phyloP scores from a whole-genome alignment of 2,329 filamentous ascomycete species.

The Colletotrichum trifolii region DNA sequence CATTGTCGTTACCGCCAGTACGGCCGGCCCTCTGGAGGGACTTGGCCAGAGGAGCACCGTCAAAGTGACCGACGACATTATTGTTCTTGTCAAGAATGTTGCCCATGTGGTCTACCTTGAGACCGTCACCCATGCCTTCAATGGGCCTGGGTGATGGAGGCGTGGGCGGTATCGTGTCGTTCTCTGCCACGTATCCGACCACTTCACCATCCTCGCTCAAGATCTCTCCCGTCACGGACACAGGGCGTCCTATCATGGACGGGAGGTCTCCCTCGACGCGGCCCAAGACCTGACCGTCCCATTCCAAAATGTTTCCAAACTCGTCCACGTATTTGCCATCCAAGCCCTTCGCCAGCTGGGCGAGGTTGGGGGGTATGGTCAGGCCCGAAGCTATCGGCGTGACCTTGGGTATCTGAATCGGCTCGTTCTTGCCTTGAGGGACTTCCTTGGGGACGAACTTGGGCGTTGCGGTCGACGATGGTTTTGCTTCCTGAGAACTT shows the following conservation, averaged over 20 bases:
- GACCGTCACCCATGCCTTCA: conserved; percentile 49
- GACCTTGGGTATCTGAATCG: conserved; percentile 54
- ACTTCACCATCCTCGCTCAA: conserved; percentile 55
- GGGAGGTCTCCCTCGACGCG: conserved; percentile 65
- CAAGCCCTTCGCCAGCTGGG: conserved; percentile 53
- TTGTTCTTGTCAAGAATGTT: conserved; percentile 59
- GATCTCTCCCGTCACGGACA: conserved; percentile 59
- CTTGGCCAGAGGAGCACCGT: conserved; percentile 47
- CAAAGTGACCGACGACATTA: conserved; percentile 60
- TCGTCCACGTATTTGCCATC: conserved; percentile 63
- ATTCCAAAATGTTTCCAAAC: conserved; percentile 64
- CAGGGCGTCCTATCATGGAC: conserved; percentile 62
- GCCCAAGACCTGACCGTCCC: conserved; percentile 61
- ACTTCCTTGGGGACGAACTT: conserved; percentile 5
- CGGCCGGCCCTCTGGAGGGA: conserved; percentile 54
- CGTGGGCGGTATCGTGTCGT: conserved; percentile 46
- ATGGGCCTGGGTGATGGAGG: conserved; percentile 43
- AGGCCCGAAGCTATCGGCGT: conserved; percentile 50
- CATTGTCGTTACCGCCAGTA: not conserved
- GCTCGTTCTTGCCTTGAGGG: conserved; percentile 35
- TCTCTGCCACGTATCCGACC: conserved; percentile 57
- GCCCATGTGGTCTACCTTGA: conserved; percentile 56
- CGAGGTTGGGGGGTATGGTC: conserved; percentile 43
- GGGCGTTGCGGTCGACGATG: conserved; percentile 17
- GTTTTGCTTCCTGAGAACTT: conserved; percentile 2